These are phyloP conservation scores for Pelargonium citronellum DNA, from an alignment of 441 rosid species.

Conservation along the genomic window DNA sequence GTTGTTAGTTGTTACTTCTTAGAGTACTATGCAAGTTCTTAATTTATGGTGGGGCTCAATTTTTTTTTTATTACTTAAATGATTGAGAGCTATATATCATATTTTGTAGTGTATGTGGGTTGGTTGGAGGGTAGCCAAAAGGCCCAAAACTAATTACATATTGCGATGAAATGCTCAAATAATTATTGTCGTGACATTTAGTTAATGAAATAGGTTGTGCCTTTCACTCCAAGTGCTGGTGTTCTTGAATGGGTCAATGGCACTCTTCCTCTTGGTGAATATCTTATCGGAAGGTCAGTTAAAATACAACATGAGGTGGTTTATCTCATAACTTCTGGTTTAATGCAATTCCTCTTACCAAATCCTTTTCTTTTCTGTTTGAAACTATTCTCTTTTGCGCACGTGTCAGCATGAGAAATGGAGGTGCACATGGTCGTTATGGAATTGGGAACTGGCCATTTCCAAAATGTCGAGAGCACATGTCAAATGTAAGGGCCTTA, in stretches of 20 bases:
- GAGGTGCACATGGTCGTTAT: slow-evolving; percentile 89
- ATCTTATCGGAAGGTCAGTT: slow-evolving; percentile 86
- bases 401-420: slow-evolving; percentile 65
- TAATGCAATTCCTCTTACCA: slow-evolving; percentile 5
- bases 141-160: not conserved
- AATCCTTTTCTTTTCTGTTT: not conserved
- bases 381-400: slow-evolving; percentile 14
- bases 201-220: slow-evolving; percentile 62
- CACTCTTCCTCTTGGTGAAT: slow-evolving; percentile 92
- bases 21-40: not conserved
- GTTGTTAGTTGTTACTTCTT: not conserved
- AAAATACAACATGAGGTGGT: slow-evolving; percentile 10
- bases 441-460: slow-evolving; percentile 83
- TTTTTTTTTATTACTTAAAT: not conserved
- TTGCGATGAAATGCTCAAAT: slow-evolving; percentile 1
- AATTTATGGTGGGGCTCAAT: not conserved
- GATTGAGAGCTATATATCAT: not conserved
- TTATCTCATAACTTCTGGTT: slow-evolving; percentile 12
- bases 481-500: slow-evolving; percentile 58
- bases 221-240: slow-evolving; percentile 99
- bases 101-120: not conserved
- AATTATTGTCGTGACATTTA: slow-evolving; percentile 1
- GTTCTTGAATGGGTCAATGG: slow-evolving; percentile 99
- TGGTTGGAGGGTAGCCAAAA: not conserved
- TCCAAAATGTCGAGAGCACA: slow-evolving; percentile 71